Evolutionary conservation across 371 early-diverging fungal species (phyloP).

Genomic region (Aphelidium insulamus): DNA sequence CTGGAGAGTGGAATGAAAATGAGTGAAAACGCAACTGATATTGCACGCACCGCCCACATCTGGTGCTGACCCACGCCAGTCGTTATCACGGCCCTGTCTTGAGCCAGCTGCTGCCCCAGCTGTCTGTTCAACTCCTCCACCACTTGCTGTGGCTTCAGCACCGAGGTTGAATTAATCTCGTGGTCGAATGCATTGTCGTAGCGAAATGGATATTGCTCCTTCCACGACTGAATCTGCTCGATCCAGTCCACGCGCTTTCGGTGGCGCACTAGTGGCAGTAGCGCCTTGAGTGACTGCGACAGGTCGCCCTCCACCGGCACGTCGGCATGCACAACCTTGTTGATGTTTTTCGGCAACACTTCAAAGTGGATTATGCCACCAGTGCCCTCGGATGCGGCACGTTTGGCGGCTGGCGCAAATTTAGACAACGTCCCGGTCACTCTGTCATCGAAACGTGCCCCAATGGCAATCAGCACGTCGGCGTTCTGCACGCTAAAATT

Average conservation of each 20-base stretch:
- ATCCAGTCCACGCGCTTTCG: constrained; percentile 9
- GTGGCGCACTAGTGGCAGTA: constrained; percentile 34
- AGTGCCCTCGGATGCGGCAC: constrained; percentile 60
- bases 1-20: not conserved
- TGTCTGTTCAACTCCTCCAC: constrained; percentile 74
- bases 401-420: constrained; percentile 81
- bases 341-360: constrained; percentile 95
- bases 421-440: constrained; percentile 72
- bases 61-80: constrained; percentile 97
- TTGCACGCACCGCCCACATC: constrained; percentile 97
- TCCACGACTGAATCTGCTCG: constrained; percentile 44
- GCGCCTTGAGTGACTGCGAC: constrained; percentile 43
- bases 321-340: constrained; percentile 79
- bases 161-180: constrained; percentile 22
- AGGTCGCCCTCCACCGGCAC: constrained; percentile 88
- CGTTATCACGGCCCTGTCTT: constrained; percentile 77
- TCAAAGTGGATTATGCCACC: constrained; percentile 96
- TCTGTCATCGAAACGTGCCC: constrained; percentile 94
- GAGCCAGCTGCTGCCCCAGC: constrained; percentile 41
- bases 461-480: constrained; percentile 83
- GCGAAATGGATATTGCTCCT: constrained; percentile 63
- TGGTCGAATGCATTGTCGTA: constrained; percentile 22
- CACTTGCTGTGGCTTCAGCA: constrained; percentile 75
- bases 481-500: constrained; percentile 91
- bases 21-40: constrained; percentile 17